A percentile compares a stretch with the other conserved stretches of the same genome.
These are phyloP conservation scores for Ganoderma sp. DNA, from an alignment of 1,284 basidiomycete species.

Conservation along the genomic window DNA sequence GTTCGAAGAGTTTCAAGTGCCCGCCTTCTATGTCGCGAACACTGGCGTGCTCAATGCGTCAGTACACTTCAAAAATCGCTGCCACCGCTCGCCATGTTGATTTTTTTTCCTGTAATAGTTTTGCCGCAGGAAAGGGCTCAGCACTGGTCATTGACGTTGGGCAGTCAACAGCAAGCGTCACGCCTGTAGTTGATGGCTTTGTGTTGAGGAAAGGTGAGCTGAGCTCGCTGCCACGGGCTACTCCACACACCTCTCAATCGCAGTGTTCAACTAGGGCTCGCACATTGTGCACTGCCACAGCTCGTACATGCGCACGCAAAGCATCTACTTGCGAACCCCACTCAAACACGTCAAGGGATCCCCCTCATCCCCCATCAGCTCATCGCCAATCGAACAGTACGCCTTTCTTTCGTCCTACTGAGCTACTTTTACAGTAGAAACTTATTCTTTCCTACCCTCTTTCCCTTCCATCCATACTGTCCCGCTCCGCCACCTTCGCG, in stretches of 20 bases:
- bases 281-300: slow-evolving; percentile 74
- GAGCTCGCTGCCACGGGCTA: slow-evolving; percentile 35
- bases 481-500: neutral
- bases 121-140: slow-evolving; percentile 95
- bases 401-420: slow-evolving; percentile 3
- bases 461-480: neutral
- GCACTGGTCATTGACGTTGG: slow-evolving; percentile 96
- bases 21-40: slow-evolving; percentile 97
- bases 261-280: slow-evolving; percentile 56
- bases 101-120: slow-evolving; percentile 53
- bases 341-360: slow-evolving; percentile 57
- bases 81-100: neutral
- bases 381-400: slow-evolving; percentile 78
- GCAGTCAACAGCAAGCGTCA: slow-evolving; percentile 86
- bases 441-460: neutral
- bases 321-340: slow-evolving; percentile 61
- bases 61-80: slow-evolving; percentile 35
- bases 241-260: slow-evolving; percentile 58
- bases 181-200: slow-evolving; percentile 97
- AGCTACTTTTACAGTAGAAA: neutral
- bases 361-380: slow-evolving; percentile 86
- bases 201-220: slow-evolving; percentile 90
- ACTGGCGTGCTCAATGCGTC: slow-evolving; percentile 95
- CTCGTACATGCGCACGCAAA: slow-evolving; percentile 78
- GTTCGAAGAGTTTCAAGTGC: slow-evolving; percentile 94